phyloP scores from a whole-genome alignment of 73 alveolate species.

The Tetrahymena borealis region DNA sequence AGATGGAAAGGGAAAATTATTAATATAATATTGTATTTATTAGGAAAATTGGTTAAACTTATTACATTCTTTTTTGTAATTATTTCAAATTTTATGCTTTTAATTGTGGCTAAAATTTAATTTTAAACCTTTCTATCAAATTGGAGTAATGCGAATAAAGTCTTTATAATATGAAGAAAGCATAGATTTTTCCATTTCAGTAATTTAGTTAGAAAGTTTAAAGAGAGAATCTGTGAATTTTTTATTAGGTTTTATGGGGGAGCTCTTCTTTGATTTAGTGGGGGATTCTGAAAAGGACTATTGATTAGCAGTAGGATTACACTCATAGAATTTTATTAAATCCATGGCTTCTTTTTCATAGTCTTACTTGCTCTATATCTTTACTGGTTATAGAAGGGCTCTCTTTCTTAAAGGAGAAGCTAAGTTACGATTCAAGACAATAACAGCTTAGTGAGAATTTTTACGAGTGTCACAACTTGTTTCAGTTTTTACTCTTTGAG shows the following conservation, averaged over 20 bases:
- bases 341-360: not conserved
- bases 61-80: too few species aligned
- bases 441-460: not conserved
- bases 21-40: too few species aligned
- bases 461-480: not conserved
- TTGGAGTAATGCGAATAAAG: not conserved
- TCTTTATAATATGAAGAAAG: not conserved
- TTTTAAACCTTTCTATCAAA: not conserved
- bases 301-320: not conserved
- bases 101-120: not conserved
- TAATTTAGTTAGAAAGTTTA: not conserved
- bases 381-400: not conserved
- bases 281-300: not conserved
- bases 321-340: not conserved
- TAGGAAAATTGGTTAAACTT: too few species aligned
- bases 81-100: too few species aligned
- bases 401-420: not conserved
- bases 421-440: not conserved
- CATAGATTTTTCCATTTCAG: not conserved
- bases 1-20: too few species aligned
- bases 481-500: not conserved
- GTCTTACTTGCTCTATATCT: not conserved
- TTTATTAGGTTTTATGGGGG: not conserved
- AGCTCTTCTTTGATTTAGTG: not conserved
- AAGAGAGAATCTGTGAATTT: not conserved